phyloP scores from a whole-genome alignment of 495 filamentous ascomycete species.

The Diplogelasinospora grovesii region DNA sequence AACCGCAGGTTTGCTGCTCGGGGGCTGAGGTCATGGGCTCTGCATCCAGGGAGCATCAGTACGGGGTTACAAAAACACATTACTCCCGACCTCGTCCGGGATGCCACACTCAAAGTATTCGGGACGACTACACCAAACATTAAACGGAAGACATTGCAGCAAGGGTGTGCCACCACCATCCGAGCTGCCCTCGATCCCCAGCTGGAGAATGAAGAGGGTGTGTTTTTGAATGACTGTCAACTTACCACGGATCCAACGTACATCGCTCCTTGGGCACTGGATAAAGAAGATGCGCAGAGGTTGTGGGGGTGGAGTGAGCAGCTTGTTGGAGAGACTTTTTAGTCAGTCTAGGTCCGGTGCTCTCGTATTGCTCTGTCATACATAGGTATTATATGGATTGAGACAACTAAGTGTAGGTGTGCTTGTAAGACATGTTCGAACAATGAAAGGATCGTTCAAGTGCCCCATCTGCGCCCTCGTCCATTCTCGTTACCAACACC shows the following conservation, averaged over 20 bases:
- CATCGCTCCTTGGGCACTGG: constrained; percentile 36
- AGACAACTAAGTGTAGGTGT: too few relatives aligned
- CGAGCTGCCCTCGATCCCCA: constrained; percentile 36
- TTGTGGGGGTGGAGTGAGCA: constrained; percentile 40
- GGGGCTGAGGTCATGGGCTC: constrained; percentile 26
- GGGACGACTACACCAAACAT: neutral
- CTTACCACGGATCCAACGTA: constrained; percentile 20
- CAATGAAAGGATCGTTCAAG: too few relatives aligned
- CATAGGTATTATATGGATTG: too few relatives aligned
- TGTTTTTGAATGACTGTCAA: constrained; percentile 36
- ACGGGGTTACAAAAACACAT: constrained; percentile 26
- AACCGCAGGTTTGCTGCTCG: constrained; percentile 29
- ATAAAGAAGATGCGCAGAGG: constrained; percentile 33
- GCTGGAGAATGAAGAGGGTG: constrained; percentile 25
- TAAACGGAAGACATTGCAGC: constrained; percentile 29
- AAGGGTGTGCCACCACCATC: constrained; percentile 34
- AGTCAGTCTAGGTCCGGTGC: too few relatives aligned
- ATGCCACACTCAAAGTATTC: constrained; percentile 17
- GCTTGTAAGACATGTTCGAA: too few relatives aligned
- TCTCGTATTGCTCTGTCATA: too few relatives aligned
- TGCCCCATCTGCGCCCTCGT: too few relatives aligned
- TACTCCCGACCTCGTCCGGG: constrained; percentile 15
- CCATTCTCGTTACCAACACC: too few relatives aligned
- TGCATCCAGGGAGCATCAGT: constrained; percentile 41
- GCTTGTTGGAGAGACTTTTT: constrained; percentile 36